These are phyloP conservation scores for Metschnikowia santaceciliae DNA, from an alignment of 805 yeast genomes.

Conservation along the genomic window DNA sequence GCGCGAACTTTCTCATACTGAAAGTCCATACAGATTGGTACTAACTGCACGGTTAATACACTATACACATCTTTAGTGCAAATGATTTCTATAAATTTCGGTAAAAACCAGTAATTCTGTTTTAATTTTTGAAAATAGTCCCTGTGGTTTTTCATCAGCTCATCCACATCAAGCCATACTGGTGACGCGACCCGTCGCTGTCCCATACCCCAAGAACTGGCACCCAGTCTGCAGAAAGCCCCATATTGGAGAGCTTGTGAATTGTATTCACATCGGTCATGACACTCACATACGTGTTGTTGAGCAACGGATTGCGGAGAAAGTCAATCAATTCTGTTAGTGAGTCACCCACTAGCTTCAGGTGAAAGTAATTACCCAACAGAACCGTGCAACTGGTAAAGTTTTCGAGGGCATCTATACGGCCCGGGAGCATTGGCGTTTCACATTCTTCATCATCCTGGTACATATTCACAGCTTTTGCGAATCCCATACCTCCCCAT, in stretches of 20 bases:
- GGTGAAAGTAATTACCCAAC: constrained; percentile 5
- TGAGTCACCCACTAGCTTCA: constrained; percentile 7
- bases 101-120: no score
- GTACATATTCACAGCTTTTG: constrained; percentile 31
- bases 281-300: constrained; percentile 8
- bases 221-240: constrained; percentile 16
- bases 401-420: not conserved
- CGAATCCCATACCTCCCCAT: constrained; percentile 66
- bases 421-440: not conserved
- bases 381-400: constrained; percentile 4
- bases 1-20: not conserved
- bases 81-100: not conserved
- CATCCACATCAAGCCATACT: constrained; percentile 13
- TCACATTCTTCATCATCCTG: constrained; percentile 29
- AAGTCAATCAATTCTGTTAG: constrained; percentile 8
- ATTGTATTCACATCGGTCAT: constrained; percentile 10
- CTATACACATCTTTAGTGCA: not conserved
- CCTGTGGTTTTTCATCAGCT: not conserved
- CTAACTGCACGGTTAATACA: not conserved
- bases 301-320: constrained; percentile 7
- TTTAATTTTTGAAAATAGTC: not conserved
- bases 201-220: constrained; percentile 17
- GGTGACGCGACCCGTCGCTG: constrained; percentile 7
- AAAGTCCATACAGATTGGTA: not conserved
- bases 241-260: constrained; percentile 10